Conservation (phyloP, 2,329 filamentous ascomycete genomes). For the Neurospora sp. region DNA sequence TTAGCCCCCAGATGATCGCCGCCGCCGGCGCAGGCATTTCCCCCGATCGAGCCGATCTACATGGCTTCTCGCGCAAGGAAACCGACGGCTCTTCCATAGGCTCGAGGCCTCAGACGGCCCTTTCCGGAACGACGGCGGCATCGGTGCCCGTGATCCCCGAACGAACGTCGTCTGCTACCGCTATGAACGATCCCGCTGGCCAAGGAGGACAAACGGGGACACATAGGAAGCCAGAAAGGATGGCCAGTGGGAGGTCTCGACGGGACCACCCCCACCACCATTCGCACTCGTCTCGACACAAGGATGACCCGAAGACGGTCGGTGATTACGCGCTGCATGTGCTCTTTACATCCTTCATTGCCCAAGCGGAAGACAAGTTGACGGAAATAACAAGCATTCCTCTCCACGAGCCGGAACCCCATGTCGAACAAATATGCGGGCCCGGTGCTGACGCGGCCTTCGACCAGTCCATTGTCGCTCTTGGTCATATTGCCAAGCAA, state of each 20-base stretch:
- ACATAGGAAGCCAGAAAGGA: constrained; percentile 47
- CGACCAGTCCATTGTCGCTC: constrained; percentile 84
- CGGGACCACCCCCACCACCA: constrained; percentile 66
- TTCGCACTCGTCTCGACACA: constrained; percentile 64
- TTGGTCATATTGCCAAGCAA: constrained; percentile 88
- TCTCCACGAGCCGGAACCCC: constrained; percentile 63
- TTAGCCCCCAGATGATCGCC: constrained; percentile 79
- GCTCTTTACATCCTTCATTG: constrained; percentile 94
- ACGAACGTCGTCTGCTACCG: constrained; percentile 36
- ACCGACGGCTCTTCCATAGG: constrained; percentile 26
- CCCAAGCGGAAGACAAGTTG: constrained; percentile 92
- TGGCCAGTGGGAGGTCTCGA: constrained; percentile 53
- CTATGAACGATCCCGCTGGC: constrained; percentile 25
- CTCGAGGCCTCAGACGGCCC: constrained; percentile 36
- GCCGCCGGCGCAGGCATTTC: constrained; percentile 48
- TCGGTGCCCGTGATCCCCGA: constrained; percentile 27
- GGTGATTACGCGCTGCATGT: constrained; percentile 96
- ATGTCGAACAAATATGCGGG: constrained; percentile 83
- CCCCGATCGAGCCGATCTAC: constrained; percentile 43
- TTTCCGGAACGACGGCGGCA: constrained; percentile 33
- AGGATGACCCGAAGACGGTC: constrained; percentile 81
- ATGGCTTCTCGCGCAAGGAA: constrained; percentile 36
- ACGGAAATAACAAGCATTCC: constrained; percentile 75
- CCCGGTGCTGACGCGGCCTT: constrained; percentile 80
- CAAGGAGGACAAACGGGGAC: constrained; percentile 25